A percentile compares a stretch with the other conserved stretches of the same genome.
Evolutionary conservation across 352 stramenopile species (phyloP).

Genomic region (Halophytophthora polymorphica): DNA sequence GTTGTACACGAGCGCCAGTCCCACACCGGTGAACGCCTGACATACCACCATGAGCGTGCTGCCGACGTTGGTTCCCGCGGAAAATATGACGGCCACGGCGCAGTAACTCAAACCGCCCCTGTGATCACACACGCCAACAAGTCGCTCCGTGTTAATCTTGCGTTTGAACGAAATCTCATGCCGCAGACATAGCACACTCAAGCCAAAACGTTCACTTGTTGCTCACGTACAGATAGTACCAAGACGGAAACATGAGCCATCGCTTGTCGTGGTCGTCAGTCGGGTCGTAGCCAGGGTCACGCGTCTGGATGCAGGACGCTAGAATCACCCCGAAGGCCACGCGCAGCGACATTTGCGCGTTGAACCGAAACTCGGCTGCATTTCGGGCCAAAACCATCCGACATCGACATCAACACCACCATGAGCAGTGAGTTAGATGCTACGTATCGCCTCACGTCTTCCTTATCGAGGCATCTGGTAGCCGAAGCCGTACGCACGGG

Average conservation of each 20-base stretch:
- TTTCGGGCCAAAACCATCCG: background rate
- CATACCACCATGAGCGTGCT: constrained; percentile 67
- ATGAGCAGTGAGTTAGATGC: background rate
- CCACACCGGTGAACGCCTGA: constrained; percentile 68
- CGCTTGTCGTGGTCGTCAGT: constrained; percentile 21
- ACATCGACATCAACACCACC: background rate
- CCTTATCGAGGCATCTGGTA: background rate
- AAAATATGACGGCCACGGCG: constrained; percentile 68
- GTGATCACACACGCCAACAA: constrained; percentile 14
- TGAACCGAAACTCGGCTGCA: constrained; percentile 41
- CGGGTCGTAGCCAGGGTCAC: constrained; percentile 26
- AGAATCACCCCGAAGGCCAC: constrained; percentile 39
- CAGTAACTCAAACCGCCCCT: constrained; percentile 74
- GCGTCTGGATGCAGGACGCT: constrained; percentile 38
- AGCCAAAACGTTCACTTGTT: too few relatives aligned
- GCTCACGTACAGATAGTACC: constrained; percentile 32
- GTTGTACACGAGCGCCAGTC: constrained; percentile 63
- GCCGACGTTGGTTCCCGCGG: constrained; percentile 62
- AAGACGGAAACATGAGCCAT: constrained; percentile 45
- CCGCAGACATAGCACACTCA: too few relatives aligned
- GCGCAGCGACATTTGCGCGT: constrained; percentile 33
- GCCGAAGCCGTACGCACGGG: constrained; percentile 11
- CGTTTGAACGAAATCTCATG: too few relatives aligned
- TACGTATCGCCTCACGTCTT: too few relatives aligned
- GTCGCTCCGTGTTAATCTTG: too few relatives aligned